Evolutionary conservation across 768 basidiomycete species (phyloP).

Genomic region (Suillus hirtellus): DNA sequence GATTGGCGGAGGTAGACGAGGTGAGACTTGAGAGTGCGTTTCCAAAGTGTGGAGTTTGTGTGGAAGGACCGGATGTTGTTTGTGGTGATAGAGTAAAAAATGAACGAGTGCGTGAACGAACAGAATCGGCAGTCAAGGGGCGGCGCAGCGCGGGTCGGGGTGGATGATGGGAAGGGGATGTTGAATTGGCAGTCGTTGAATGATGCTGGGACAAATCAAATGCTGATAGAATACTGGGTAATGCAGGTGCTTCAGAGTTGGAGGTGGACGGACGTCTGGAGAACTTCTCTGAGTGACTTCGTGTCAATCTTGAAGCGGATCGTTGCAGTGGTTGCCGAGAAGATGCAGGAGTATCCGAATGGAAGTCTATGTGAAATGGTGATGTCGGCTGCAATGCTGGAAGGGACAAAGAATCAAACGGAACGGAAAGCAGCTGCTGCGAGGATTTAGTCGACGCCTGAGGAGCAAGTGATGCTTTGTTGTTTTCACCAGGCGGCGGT

Average conservation of each 20-base stretch:
- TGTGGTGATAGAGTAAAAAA: constrained; percentile 30
- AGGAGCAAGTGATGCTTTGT: constrained; percentile 32
- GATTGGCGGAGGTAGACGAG: constrained; percentile 22
- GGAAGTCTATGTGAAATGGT: constrained; percentile 41
- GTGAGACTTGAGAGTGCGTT: constrained; percentile 16
- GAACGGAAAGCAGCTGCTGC: constrained; percentile 29
- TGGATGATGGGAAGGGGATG: constrained; percentile 17
- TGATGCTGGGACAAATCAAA: constrained; percentile 16
- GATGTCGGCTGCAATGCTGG: constrained; percentile 44
- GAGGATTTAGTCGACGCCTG: constrained; percentile 58
- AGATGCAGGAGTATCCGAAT: constrained; percentile 16
- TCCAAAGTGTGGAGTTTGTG: constrained; percentile 12
- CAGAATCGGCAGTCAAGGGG: constrained; percentile 46
- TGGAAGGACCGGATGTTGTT: constrained; percentile 17
- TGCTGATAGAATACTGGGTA: constrained; percentile 13
- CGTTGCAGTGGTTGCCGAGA: constrained; percentile 22
- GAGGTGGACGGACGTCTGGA: constrained; percentile 15
- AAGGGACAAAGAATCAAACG: constrained; percentile 35
- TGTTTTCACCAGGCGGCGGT: constrained; percentile 31
- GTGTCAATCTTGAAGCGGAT: constrained; percentile 36
- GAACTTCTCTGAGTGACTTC: constrained; percentile 44
- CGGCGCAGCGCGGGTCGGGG: constrained; percentile 29
- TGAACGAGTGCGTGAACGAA: constrained; percentile 30
- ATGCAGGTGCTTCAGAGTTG: constrained; percentile 15
- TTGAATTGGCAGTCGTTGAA: constrained; percentile 22